Base-by-base conservation (phyloP, 164 flowering plant genomes). In the Stephania cephalantha region DNA sequence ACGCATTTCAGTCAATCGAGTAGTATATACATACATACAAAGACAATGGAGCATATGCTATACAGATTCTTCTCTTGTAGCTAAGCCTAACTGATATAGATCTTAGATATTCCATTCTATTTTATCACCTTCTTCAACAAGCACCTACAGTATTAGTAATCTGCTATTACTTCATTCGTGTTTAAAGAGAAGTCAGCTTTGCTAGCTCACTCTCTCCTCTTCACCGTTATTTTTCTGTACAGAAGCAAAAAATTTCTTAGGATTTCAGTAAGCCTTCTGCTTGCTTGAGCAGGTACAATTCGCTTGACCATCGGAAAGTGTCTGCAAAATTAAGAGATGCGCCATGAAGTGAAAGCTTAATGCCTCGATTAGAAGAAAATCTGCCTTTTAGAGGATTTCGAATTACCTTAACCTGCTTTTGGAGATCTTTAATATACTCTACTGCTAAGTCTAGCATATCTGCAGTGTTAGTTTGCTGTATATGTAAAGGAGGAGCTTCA, bases 361-460 rank as follows among this genome's bases (percentile, higher is more conserved):
- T 68, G 13, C 4, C 30, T 67, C 18, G 18, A 52, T 31, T 7
- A 42, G 1, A 42, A 42, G 20, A 13, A 13, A 17, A 42, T 18
- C 20, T 46, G 48, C 42, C 42, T 35, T 35, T 35, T 1, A 35
- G 7, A 42, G 22, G 25, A 35, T 46, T 69, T 69, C 45, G 71
- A 13, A 45, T 12, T 88, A 95, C 99, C 97, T 95, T 83, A 68
- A 87, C 87, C 74, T 95, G 88, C 64, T 81, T 80, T 79, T 95
- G 98, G 29, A 95, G 95, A 18, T 90, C 94, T 83, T 93, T 95
- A 6, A 95, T 92, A 84, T 95, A 90, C 5, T 93, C 97, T 35
- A 93, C 97, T 3, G 99, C 98, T 83, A 91, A 87, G 77, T 95
- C 98, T 78, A 95, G 74, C 99, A 95, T 95, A 82, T 95, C 99